Percentiles rank a stretch among this genome's conserved stretches.
phyloP scores from a whole-genome alignment of 2,329 filamentous ascomycete species.

The Colletotrichum tamarilloi region DNA sequence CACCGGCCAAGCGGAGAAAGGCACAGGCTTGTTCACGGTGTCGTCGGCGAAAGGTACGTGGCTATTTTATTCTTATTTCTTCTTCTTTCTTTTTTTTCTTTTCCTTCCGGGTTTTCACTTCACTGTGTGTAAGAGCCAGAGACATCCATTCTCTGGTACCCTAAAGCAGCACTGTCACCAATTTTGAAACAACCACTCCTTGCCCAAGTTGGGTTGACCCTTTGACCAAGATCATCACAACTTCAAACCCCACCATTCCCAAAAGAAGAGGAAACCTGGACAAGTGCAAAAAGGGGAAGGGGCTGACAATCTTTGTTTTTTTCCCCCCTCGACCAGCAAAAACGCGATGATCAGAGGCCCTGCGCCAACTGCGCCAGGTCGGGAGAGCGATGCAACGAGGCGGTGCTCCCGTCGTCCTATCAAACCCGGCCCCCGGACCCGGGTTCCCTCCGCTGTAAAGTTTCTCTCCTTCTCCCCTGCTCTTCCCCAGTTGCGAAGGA shows the following conservation, averaged over 20 bases:
- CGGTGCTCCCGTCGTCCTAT: not conserved
- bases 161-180: not conserved
- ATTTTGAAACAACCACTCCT: constrained; percentile 7
- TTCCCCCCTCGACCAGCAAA: constrained; percentile 23
- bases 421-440: not conserved
- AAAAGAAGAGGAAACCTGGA: not conserved
- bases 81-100: too few relatives aligned
- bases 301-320: not conserved
- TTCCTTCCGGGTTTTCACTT: too few relatives aligned
- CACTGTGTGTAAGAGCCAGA: not conserved
- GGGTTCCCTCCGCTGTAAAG: not conserved
- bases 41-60: constrained; percentile 37
- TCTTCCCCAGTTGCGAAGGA: not conserved
- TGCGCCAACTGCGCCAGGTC: constrained; percentile 41
- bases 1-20: constrained; percentile 12
- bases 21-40: constrained; percentile 34
- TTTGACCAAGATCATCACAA: not conserved
- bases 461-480: too few relatives aligned
- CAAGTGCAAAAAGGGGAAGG: not conserved
- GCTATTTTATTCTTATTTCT: too few relatives aligned
- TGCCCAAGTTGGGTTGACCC: not conserved
- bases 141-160: not conserved
- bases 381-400: constrained; percentile 36
- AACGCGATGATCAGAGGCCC: constrained; percentile 38
- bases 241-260: not conserved